phyloP scores from a whole-genome alignment of 192 early-diverging fungal genomes.

The Coemansia sp. region DNA sequence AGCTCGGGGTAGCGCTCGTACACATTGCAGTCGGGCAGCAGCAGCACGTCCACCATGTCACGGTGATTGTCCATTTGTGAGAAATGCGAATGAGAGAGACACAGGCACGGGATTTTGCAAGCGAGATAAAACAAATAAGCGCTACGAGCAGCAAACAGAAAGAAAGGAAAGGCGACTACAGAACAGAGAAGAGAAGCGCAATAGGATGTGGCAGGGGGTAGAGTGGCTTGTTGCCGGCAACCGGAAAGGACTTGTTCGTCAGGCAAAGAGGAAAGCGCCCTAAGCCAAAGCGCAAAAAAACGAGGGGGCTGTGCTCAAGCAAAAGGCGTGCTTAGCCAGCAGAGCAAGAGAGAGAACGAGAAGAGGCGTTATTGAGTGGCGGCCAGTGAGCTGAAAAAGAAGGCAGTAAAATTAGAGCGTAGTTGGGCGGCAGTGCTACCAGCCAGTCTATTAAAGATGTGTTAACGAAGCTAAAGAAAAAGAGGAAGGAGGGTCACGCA shows the following conservation, averaged over 20 bases:
- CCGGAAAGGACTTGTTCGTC: no score
- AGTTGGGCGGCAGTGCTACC: no score
- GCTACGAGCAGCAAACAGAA: neutral
- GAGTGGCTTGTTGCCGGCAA: no score
- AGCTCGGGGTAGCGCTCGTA: conserved; percentile 50
- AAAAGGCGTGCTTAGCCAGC: no score
- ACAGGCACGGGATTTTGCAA: no score
- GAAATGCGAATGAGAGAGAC: neutral
- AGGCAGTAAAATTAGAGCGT: neutral
- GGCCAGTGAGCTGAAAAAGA: neutral
- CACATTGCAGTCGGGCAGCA: conserved; percentile 41
- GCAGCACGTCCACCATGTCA: conserved; percentile 44
- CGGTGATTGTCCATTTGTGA: conserved; percentile 30
- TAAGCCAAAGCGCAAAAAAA: no score
- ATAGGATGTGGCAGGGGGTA: no score
- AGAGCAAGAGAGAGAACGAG: neutral
- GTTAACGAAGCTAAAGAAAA: no score
- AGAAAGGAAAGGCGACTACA: neutral
- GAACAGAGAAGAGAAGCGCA: neutral
- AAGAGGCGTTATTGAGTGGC: no score
- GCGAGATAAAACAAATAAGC: neutral
- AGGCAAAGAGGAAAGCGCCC: no score
- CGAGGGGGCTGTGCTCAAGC: no score
- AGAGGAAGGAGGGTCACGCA: no score
- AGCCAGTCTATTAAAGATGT: neutral